These are phyloP conservation scores for Sclerotinia subarctica DNA, from an alignment of 2,329 filamentous ascomycete genomes.

Conservation along the genomic window DNA sequence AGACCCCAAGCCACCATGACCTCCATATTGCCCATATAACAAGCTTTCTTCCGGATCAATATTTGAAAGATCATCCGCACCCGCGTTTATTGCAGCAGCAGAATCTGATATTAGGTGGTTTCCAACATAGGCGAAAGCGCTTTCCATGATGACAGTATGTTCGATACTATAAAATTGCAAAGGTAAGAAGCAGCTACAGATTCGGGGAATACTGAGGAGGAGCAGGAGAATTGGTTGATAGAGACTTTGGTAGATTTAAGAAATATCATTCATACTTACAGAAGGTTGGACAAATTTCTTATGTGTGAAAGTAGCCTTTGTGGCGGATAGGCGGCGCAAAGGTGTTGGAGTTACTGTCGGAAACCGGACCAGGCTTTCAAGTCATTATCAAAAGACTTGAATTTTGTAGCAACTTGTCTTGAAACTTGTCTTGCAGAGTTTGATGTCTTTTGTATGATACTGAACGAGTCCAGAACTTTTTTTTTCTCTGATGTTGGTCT, in stretches of 20 bases:
- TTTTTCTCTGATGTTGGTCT: conserved; percentile 1
- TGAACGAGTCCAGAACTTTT: neutral
- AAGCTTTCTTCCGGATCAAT: conserved; percentile 78
- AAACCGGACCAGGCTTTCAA: conserved; percentile 33
- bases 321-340: conserved; percentile 32
- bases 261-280: neutral
- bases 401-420: conserved; percentile 22
- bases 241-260: neutral
- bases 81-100: conserved; percentile 82
- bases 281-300: conserved; percentile 15
- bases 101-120: conserved; percentile 85
- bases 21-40: conserved; percentile 67
- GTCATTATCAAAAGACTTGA: conserved; percentile 32
- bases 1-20: conserved; percentile 50
- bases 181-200: conserved; percentile 11
- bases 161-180: conserved; percentile 21
- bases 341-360: conserved; percentile 26
- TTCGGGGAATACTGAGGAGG: neutral
- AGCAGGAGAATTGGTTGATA: neutral
- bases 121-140: conserved; percentile 81
- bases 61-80: conserved; percentile 66
- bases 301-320: conserved; percentile 32
- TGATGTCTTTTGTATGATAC: conserved; percentile 5
- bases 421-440: neutral
- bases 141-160: conserved; percentile 60